phyloP scores from a whole-genome alignment of 2,329 filamentous ascomycete genomes.

The Colletotrichum tropicicola region DNA sequence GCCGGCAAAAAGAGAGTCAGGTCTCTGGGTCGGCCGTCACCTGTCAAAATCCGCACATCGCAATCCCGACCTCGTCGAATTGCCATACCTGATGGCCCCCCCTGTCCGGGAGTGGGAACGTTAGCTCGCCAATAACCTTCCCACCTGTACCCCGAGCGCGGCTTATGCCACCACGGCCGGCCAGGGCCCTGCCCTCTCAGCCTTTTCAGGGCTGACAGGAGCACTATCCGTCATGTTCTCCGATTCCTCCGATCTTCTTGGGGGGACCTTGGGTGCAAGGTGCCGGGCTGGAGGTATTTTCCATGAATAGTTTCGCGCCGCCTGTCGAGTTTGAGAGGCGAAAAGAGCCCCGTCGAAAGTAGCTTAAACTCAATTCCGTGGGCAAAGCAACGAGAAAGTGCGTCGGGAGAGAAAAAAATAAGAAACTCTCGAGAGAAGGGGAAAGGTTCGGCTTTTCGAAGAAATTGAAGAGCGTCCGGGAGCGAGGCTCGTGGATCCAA shows the following conservation, averaged over 20 bases:
- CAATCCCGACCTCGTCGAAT: constrained; percentile 8
- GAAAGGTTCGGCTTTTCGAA: not conserved
- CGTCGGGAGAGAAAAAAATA: not conserved
- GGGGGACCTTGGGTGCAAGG: not conserved
- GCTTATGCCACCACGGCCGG: constrained; percentile 15
- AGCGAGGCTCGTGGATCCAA: constrained; percentile 18
- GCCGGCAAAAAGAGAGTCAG: not conserved
- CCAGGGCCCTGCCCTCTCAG: constrained; percentile 8
- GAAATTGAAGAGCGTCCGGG: constrained; percentile 21
- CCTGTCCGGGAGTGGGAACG: constrained; percentile 14
- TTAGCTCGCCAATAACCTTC: constrained; percentile 4
- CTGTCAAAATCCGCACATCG: constrained; percentile 17
- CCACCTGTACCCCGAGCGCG: constrained; percentile 3
- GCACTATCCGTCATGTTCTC: constrained; percentile 3
- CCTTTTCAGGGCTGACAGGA: not conserved
- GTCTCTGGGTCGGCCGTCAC: not conserved
- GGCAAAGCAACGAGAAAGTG: not conserved
- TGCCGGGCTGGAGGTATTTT: not conserved
- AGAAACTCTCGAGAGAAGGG: not conserved
- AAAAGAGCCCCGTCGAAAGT: not conserved
- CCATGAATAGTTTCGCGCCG: not conserved
- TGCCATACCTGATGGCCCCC: constrained; percentile 7
- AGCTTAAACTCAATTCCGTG: not conserved
- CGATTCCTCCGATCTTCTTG: not conserved
- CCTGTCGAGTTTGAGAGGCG: not conserved